These are phyloP conservation scores for Alternaria sp. DNA, from an alignment of 2,329 filamentous ascomycete species.

Conservation along the genomic window DNA sequence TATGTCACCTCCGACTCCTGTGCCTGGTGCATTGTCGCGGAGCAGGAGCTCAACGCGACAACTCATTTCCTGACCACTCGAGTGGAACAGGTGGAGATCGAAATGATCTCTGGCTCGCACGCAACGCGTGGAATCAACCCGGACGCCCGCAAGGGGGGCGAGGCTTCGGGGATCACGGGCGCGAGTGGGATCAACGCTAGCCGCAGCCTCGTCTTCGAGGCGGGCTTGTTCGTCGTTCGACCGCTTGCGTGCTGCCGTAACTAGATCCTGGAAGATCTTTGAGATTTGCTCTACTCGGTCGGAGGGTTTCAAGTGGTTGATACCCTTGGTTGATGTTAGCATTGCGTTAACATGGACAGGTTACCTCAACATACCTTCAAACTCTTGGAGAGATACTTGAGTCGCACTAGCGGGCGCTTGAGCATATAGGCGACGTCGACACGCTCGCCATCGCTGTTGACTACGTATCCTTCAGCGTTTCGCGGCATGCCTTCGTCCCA, in stretches of 20 bases:
- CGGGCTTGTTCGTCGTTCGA: slow-evolving; percentile 77
- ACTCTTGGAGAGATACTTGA: slow-evolving; percentile 88
- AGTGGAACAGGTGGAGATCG: slow-evolving; percentile 83
- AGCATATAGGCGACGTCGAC: slow-evolving; percentile 94
- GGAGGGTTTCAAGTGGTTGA: slow-evolving; percentile 65
- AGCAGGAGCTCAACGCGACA: slow-evolving; percentile 89
- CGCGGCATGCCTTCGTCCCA: slow-evolving; percentile 65
- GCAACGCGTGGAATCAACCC: slow-evolving; percentile 78
- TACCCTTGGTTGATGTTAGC: slow-evolving; percentile 58
- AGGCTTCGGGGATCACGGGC: slow-evolving; percentile 82
- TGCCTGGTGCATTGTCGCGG: slow-evolving; percentile 77
- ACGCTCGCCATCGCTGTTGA: slow-evolving; percentile 81
- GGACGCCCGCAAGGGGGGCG: slow-evolving; percentile 72
- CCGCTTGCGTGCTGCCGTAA: slow-evolving; percentile 78
- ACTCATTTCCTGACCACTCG: slow-evolving; percentile 86
- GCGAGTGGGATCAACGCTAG: slow-evolving; percentile 80
- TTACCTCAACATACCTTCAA: slow-evolving; percentile 67
- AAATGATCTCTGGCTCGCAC: slow-evolving; percentile 93
- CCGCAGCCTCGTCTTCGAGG: slow-evolving; percentile 86
- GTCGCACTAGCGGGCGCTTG: slow-evolving; percentile 84
- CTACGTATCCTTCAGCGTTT: slow-evolving; percentile 68
- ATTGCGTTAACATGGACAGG: not conserved
- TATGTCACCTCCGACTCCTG: slow-evolving; percentile 79
- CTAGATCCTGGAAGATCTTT: slow-evolving; percentile 73
- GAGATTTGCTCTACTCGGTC: slow-evolving; percentile 68